Evolutionary conservation across 352 stramenopile genomes (phyloP).

Genomic region (Peronospora belbahrii): DNA sequence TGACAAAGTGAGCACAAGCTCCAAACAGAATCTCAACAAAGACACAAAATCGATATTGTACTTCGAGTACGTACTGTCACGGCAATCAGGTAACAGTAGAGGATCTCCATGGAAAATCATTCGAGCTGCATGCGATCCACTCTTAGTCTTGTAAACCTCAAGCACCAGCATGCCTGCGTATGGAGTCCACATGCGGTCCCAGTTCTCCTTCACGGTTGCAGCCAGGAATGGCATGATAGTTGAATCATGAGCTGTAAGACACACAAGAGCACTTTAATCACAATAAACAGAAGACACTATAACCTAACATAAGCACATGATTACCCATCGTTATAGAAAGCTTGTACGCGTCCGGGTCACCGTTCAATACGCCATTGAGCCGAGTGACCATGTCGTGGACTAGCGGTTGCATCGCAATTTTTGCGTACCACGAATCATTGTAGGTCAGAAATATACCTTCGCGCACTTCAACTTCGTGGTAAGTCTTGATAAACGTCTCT

Average conservation of each 20-base stretch:
- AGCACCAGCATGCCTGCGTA: slow-evolving; percentile 72
- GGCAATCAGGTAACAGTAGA: slow-evolving; percentile 58
- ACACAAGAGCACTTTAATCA: neutral
- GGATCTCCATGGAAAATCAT: slow-evolving; percentile 74
- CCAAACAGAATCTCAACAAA: neutral
- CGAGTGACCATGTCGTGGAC: slow-evolving; percentile 57
- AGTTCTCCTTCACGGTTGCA: slow-evolving; percentile 58
- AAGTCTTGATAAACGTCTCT: slow-evolving; percentile 67
- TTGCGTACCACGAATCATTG: slow-evolving; percentile 78
- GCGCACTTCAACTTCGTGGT: slow-evolving; percentile 65
- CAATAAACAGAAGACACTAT: neutral
- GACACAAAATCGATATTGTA: neutral
- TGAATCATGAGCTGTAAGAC: slow-evolving; percentile 51
- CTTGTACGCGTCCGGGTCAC: slow-evolving; percentile 32
- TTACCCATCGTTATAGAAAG: slow-evolving; percentile 74
- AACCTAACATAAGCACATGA: neutral
- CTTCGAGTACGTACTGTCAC: slow-evolving; percentile 40
- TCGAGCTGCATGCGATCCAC: slow-evolving; percentile 40
- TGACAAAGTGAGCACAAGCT: slow-evolving; percentile 3
- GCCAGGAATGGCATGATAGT: slow-evolving; percentile 83
- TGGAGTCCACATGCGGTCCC: slow-evolving; percentile 77
- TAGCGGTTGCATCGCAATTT: slow-evolving; percentile 82
- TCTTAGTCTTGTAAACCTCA: slow-evolving; percentile 78
- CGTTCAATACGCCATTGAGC: slow-evolving; percentile 45
- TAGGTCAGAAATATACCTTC: slow-evolving; percentile 55